Evolutionary conservation across 169 alveolate species (phyloP), one percentile per base, ranked within the genome.

Genomic region (Plasmodium fragile): DNA sequence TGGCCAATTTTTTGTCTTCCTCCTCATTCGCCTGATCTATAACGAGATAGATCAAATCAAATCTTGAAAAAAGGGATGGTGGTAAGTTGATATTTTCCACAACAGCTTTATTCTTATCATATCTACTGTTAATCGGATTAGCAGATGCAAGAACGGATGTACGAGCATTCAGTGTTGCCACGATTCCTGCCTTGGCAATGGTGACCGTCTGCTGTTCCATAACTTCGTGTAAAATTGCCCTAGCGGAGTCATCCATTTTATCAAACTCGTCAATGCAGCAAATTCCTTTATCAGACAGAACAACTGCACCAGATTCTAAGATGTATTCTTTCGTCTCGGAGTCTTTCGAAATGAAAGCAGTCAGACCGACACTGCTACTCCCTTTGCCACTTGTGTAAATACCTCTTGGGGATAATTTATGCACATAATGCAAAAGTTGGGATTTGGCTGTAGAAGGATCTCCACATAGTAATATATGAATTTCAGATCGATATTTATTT

Each of bases 241-340:
- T 97, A n/a, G 99, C 99, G 65, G 97, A 97, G 69, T 99, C 99
- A 84, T 99, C 99, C 99, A 99, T 99, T 97, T 99, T 99, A 96
- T 99, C 99, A 95, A 99, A 99, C 95, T 99, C 99, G 96, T 99
- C 99, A 92, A 99, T 99, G 95, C 99, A 99, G 92, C 99, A 99
- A 25, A 99, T 98, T 45, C 99, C 99, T 36, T 97, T 95, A 84
- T 99, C 99, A 45, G 99, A 97, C 70, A 99, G 97, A 11, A 99
- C 99, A 39, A 99, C 97, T 25, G 99, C 99, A 34, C 99, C 99
- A 55, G 99, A 96, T 95, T 99, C 99, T 83, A 99, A 93, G n/a
- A 97, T 97, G 97, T 97, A 70, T 93, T 99, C 99, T 81, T 98
- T 96, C 25, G 99, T 98, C 92, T 98, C 99, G 1, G 99, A 99